Evolutionary conservation across 2,329 filamentous ascomycete genomes (phyloP).

Genomic region (Aureobasidium melanogenum): DNA sequence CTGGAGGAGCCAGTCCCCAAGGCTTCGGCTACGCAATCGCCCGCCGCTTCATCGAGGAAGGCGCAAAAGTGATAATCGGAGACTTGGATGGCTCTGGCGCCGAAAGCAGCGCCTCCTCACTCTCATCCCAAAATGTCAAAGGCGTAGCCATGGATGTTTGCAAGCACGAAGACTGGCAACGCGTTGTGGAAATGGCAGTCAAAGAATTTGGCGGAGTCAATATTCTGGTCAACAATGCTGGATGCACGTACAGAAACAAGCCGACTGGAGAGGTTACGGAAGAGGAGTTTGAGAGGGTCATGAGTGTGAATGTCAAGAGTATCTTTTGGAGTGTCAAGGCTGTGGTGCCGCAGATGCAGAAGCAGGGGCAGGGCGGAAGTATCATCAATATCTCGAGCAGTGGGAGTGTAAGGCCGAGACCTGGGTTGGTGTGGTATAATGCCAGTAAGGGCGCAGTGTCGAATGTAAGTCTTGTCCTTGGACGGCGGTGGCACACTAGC

Average conservation of each 20-base stretch:
- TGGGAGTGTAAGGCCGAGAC: constrained; percentile 52
- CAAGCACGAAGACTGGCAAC: constrained; percentile 43
- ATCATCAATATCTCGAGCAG: constrained; percentile 61
- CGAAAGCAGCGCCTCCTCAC: constrained; percentile 37
- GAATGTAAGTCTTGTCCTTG: constrained; percentile 30
- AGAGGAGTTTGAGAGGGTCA: constrained; percentile 56
- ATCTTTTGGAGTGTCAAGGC: constrained; percentile 54
- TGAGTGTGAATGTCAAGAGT: constrained; percentile 61
- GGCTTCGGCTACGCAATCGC: constrained; percentile 58
- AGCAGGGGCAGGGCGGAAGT: constrained; percentile 46
- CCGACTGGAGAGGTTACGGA: constrained; percentile 56
- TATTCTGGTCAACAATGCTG: constrained; percentile 54
- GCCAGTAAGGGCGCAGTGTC: constrained; percentile 56
- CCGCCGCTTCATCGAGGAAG: constrained; percentile 50
- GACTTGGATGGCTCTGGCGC: constrained; percentile 51
- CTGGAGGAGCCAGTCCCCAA: constrained; percentile 44
- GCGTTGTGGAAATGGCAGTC: constrained; percentile 37
- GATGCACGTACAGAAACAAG: constrained; percentile 52
- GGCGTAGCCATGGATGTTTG: constrained; percentile 38
- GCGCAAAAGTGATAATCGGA: constrained; percentile 52
- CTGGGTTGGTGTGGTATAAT: constrained; percentile 61
- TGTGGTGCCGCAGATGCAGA: constrained; percentile 52
- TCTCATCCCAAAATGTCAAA: constrained; percentile 33
- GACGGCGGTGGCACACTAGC: background rate
- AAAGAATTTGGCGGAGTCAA: constrained; percentile 45